These are phyloP conservation scores for Lasiosphaeria hispida DNA, from an alignment of 495 filamentous ascomycete species.

Conservation along the genomic window DNA sequence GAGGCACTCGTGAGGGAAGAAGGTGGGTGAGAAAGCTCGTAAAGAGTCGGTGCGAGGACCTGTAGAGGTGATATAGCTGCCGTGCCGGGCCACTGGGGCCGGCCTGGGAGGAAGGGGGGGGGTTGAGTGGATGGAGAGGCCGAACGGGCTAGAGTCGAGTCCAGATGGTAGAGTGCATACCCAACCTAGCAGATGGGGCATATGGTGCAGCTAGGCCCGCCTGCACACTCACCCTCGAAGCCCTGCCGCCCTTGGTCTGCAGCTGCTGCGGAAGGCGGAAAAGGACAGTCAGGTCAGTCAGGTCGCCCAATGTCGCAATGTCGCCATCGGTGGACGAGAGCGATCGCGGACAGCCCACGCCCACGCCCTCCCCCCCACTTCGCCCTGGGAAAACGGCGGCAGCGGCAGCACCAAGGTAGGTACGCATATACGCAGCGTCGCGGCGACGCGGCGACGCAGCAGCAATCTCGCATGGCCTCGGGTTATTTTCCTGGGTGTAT, in stretches of 20 bases:
- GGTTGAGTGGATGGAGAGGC: slow-evolving; percentile 4
- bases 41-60: slow-evolving; percentile 38
- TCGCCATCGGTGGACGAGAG: slow-evolving; percentile 17
- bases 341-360: neutral
- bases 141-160: slow-evolving; percentile 1
- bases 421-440: too few relatives aligned
- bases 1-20: slow-evolving; percentile 46
- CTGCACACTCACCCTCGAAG: neutral
- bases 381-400: too few relatives aligned
- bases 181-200: neutral
- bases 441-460: too few relatives aligned
- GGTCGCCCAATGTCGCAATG: slow-evolving; percentile 17
- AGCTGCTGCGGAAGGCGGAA: slow-evolving; percentile 3
- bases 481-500: too few relatives aligned
- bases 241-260: neutral
- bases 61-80: slow-evolving; percentile 40
- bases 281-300: neutral
- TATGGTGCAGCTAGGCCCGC: neutral
- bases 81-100: slow-evolving; percentile 16
- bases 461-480: too few relatives aligned
- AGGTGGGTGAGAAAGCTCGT: slow-evolving; percentile 49
- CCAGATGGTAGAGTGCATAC: neutral
- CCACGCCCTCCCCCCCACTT: neutral
- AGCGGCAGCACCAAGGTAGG: too few relatives aligned
- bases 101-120: neutral